These are phyloP conservation scores for Scytalidium sp. DNA, from an alignment of 2,329 filamentous ascomycete genomes.

Conservation along the genomic window DNA sequence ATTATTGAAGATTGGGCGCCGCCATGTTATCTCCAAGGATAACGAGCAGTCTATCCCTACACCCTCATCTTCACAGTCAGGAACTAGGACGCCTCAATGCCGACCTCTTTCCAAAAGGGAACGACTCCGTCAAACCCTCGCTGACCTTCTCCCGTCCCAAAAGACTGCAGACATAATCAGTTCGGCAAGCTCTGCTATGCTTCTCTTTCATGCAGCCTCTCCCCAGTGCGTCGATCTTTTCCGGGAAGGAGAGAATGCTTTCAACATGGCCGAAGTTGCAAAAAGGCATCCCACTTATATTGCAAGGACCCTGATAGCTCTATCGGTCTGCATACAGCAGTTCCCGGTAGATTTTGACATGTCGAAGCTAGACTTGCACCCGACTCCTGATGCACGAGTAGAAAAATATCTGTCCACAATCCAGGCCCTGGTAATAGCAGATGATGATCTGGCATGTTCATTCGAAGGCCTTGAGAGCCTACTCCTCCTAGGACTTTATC, in stretches of 20 bases:
- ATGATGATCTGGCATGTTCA: constrained; percentile 33
- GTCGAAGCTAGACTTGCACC: constrained; percentile 14
- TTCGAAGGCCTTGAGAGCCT: constrained; percentile 48
- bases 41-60: constrained; percentile 12
- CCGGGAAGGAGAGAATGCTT: constrained; percentile 6
- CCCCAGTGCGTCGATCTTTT: constrained; percentile 4
- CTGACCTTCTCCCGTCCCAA: constrained; percentile 25
- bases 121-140: constrained; percentile 21
- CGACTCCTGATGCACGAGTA: constrained; percentile 19
- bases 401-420: constrained; percentile 23
- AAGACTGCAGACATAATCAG: constrained; percentile 21
- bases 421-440: constrained; percentile 15
- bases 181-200: constrained; percentile 18
- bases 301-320: constrained; percentile 21
- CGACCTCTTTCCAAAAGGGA: constrained; percentile 18
- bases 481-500: constrained; percentile 41
- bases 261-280: constrained; percentile 18
- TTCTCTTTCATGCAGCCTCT: constrained; percentile 20
- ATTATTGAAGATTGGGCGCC: constrained; percentile 20
- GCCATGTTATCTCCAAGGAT: constrained; percentile 9
- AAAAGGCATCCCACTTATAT: constrained; percentile 22
- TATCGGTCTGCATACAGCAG: constrained; percentile 26
- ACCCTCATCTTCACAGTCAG: constrained; percentile 13
- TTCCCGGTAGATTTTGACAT: constrained; percentile 20
- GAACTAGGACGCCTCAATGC: constrained; percentile 13